Evolutionary conservation across 176 grass and related monocot genomes (phyloP).

Genomic region (Cymbopogon citratus): DNA sequence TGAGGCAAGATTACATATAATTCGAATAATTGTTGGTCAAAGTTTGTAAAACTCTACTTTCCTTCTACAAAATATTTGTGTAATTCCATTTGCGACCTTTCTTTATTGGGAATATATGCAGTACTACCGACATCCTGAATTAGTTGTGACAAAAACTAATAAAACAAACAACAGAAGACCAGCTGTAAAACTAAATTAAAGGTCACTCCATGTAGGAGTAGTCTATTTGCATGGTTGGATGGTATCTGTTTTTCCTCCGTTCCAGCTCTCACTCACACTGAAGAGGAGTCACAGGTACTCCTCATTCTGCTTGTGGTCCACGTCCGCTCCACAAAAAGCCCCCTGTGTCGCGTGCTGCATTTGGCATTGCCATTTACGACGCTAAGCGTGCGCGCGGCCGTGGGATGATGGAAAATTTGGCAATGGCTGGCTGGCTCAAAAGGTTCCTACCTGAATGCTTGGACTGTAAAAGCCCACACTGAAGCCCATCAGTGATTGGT

Average conservation of each 20-base stretch:
- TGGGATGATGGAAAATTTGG: background rate
- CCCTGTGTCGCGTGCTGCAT: background rate
- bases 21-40: no score
- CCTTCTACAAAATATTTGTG: background rate
- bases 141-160: background rate
- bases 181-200: background rate
- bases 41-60: no score
- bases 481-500: background rate
- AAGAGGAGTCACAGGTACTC: background rate
- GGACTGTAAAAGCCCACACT: background rate
- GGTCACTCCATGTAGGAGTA: background rate
- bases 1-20: no score
- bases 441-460: background rate
- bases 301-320: background rate
- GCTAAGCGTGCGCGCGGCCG: background rate
- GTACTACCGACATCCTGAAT: background rate
- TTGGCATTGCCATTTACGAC: constrained; percentile 11
- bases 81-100: background rate
- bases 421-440: background rate
- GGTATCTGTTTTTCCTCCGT: constrained; percentile 16
- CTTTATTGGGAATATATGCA: background rate
- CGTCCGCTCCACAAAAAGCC: background rate
- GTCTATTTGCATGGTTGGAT: background rate
- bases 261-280: constrained; percentile 13
- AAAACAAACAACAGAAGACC: background rate